Evolutionary conservation across 441 rosid genomes (phyloP).

Genomic region (Pelargonium myrrhifolium): DNA sequence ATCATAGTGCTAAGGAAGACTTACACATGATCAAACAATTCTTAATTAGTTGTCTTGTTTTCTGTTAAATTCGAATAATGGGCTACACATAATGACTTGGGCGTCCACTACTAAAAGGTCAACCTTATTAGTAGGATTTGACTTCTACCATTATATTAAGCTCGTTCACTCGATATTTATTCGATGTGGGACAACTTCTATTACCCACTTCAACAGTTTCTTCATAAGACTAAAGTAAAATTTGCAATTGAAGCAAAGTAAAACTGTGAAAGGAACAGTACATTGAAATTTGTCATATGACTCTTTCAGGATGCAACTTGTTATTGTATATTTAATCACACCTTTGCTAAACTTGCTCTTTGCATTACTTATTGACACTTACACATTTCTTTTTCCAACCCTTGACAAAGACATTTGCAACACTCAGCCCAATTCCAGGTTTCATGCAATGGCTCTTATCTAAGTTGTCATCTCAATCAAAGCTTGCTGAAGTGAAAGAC

Average conservation of each 20-base stretch:
- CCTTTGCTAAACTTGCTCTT: constrained; percentile 9
- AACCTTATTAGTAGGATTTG: too few species aligned
- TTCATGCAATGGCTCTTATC: constrained; percentile 86
- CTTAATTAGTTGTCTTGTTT: neutral
- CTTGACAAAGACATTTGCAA: constrained; percentile 67
- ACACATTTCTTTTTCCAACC: constrained; percentile 12
- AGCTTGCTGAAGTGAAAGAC: constrained; percentile 45
- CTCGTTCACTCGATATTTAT: too few species aligned
- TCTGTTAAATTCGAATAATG: too few species aligned
- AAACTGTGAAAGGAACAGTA: neutral
- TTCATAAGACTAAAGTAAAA: neutral
- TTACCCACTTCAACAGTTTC: too few species aligned
- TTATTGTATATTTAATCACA: neutral
- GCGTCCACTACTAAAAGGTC: too few species aligned
- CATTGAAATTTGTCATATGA: neutral
- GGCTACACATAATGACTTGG: too few species aligned
- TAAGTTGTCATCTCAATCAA: constrained; percentile 74
- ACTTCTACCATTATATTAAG: too few species aligned
- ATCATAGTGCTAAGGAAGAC: neutral
- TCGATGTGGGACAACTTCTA: too few species aligned
- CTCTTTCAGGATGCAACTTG: constrained; percentile 3
- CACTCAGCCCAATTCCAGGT: constrained; percentile 92
- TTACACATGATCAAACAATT: neutral
- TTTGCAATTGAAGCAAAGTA: neutral
- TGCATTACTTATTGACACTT: constrained; percentile 12